Conservation (phyloP, 148 eudicot species). For the Nepenthes mirabilis region DNA sequence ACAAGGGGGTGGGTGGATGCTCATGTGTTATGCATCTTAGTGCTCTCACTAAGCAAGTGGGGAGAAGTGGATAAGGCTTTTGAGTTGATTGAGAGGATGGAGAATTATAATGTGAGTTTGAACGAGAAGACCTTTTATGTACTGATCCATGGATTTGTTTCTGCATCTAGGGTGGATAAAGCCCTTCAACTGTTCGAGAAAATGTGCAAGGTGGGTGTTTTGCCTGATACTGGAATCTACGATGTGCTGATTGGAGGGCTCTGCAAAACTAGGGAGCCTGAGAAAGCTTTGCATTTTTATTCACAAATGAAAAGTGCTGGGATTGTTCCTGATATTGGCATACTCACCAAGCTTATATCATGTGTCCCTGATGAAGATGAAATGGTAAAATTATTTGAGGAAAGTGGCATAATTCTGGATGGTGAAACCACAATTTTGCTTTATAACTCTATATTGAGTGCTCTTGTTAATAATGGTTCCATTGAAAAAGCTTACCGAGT, state of each 20-base stretch:
- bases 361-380: conserved; percentile 27
- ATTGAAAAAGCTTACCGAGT: conserved; percentile 40
- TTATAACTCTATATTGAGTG: conserved; percentile 40
- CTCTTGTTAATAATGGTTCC: conserved; percentile 32
- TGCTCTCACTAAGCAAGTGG: conserved; percentile 55
- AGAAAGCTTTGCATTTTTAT: conserved; percentile 38
- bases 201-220: conserved; percentile 42
- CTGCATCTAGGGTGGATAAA: conserved; percentile 41
- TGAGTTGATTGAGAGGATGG: conserved; percentile 58
- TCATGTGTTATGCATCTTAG: conserved; percentile 44
- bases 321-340: conserved; percentile 41
- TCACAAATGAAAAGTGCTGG: conserved; percentile 40
- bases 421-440: conserved; percentile 17
- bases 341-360: conserved; percentile 38
- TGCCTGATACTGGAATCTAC: conserved; percentile 41
- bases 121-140: conserved; percentile 56
- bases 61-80: conserved; percentile 70
- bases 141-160: conserved; percentile 73
- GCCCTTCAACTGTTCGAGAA: conserved; percentile 52
- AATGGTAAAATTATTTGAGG: conserved; percentile 37
- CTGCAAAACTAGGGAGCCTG: conserved; percentile 36
- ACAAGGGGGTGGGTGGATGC: conserved; percentile 56
- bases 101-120: conserved; percentile 29
- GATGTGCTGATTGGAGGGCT: conserved; percentile 59
- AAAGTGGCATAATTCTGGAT: conserved; percentile 15